Conservation (phyloP, 768 basidiomycete species). For the Suillus lakei region DNA sequence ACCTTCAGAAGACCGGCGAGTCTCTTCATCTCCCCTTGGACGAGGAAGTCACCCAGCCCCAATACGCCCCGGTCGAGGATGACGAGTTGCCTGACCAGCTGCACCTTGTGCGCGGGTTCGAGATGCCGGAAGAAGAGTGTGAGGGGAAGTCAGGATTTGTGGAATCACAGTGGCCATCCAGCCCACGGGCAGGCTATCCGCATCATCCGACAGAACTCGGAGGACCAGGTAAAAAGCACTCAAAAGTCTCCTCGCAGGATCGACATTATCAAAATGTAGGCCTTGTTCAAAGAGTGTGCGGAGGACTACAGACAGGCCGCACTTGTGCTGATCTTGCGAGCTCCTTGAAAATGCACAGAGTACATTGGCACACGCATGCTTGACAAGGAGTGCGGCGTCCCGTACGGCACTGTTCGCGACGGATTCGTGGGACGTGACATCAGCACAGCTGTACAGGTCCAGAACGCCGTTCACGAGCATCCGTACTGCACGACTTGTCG, state of each 20-base stretch:
- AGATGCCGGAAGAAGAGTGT: constrained; percentile 59
- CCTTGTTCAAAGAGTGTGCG: constrained; percentile 59
- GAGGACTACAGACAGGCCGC: constrained; percentile 56
- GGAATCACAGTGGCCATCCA: constrained; percentile 66
- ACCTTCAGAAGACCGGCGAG: constrained; percentile 1
- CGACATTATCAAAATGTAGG: constrained; percentile 41
- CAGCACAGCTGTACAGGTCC: constrained; percentile 61
- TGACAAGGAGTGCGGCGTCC: constrained; percentile 47
- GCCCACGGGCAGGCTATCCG: constrained; percentile 19
- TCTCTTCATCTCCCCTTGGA: constrained; percentile 59
- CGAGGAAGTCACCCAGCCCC: constrained; percentile 54
- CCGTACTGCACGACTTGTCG: constrained; percentile 56
- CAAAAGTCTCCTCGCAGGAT: constrained; percentile 60
- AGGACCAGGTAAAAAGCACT: constrained; percentile 64
- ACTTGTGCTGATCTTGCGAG: constrained; percentile 34
- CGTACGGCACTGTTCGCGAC: constrained; percentile 7
- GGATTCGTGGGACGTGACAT: constrained; percentile 40
- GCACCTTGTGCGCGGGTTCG: constrained; percentile 57
- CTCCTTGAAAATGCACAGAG: constrained; percentile 45
- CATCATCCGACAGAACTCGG: constrained; percentile 52
- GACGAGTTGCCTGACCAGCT: constrained; percentile 58
- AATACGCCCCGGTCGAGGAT: constrained; percentile 56
- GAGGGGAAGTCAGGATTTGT: constrained; percentile 56
- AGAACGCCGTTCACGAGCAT: constrained; percentile 47
- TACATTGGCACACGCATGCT: constrained; percentile 56